Conservation (phyloP, 2,329 filamentous ascomycete species). For the Macrophomina phaseolina region DNA sequence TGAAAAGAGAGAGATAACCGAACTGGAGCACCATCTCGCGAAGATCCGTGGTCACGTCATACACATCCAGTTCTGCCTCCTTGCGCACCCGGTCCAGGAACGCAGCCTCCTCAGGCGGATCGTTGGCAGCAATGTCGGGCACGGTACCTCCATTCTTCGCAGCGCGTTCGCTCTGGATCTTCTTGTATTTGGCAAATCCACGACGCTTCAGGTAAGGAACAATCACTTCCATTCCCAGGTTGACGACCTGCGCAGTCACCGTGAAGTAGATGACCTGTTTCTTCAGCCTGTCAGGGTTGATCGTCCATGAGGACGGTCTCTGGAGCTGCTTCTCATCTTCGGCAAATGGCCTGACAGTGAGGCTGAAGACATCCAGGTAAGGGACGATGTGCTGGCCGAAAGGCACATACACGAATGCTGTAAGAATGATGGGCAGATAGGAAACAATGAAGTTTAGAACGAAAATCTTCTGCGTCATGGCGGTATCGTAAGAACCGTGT, state of each 20-base stretch:
- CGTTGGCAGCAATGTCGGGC: constrained; percentile 60
- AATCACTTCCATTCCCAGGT: constrained; percentile 81
- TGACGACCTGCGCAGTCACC: constrained; percentile 90
- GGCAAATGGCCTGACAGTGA: constrained; percentile 75
- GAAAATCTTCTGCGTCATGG: constrained; percentile 91
- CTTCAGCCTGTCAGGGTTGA: constrained; percentile 82
- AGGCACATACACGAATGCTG: constrained; percentile 91
- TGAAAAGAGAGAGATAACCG: constrained; percentile 90
- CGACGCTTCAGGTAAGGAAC: constrained; percentile 84
- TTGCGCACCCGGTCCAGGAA: constrained; percentile 83
- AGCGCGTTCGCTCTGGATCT: constrained; percentile 67
- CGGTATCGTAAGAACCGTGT: constrained; percentile 78
- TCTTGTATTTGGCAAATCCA: constrained; percentile 77
- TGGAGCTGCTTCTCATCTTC: constrained; percentile 74
- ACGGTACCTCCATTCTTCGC: constrained; percentile 61
- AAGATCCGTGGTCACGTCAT: constrained; percentile 90
- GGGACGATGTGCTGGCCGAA: constrained; percentile 86
- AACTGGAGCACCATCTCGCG: constrained; percentile 92
- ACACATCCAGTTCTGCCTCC: constrained; percentile 80
- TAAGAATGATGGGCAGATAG: constrained; percentile 89
- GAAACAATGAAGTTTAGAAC: constrained; percentile 96
- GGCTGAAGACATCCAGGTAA: constrained; percentile 80
- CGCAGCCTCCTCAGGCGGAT: constrained; percentile 75
- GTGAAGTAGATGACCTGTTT: constrained; percentile 97
- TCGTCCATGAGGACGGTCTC: constrained; percentile 64